phyloP scores from a whole-genome alignment of 176 grass and related monocot genomes.

The sorghum (Sorghum bicolor) region DNA sequence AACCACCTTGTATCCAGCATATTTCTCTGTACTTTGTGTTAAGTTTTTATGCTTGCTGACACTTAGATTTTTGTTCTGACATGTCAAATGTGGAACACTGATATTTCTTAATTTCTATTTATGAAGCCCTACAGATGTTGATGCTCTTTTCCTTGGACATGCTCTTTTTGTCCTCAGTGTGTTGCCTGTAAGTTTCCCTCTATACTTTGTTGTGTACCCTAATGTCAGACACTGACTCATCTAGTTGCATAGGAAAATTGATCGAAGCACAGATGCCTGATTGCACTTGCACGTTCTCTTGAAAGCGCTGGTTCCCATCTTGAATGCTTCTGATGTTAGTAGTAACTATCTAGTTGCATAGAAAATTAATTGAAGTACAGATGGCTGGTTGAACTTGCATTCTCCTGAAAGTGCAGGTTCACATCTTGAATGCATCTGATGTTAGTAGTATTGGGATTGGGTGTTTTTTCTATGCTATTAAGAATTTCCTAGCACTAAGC shows the following conservation, averaged over 20 bases:
- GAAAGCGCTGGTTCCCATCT: not conserved
- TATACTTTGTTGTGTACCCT: not conserved
- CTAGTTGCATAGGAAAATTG: conserved; percentile 4
- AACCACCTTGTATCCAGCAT: not conserved
- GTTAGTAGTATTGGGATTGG: not conserved
- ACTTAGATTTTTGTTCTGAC: conserved; percentile 7
- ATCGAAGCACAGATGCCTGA: not conserved
- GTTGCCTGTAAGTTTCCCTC: conserved; percentile 59
- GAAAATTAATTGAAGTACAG: not conserved
- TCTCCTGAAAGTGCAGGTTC: conserved; percentile 6
- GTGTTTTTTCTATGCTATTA: not conserved
- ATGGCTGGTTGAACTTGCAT: not conserved
- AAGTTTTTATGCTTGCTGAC: not conserved
- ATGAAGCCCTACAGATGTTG: conserved; percentile 79
- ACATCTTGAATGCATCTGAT: not conserved
- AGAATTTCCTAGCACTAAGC: not conserved
- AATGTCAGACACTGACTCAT: not conserved
- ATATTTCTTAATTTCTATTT: conserved; percentile 25
- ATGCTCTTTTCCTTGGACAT: conserved; percentile 96
- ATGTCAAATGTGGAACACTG: conserved; percentile 6
- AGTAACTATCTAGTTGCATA: not conserved
- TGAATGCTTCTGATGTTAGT: not conserved
- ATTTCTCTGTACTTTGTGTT: conserved; percentile 26
- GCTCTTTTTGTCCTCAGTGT: conserved; percentile 79
- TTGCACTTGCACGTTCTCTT: conserved; percentile 1